phyloP scores from a whole-genome alignment of 2,329 filamentous ascomycete genomes.

The Gnomoniopsis smithogilvyi region DNA sequence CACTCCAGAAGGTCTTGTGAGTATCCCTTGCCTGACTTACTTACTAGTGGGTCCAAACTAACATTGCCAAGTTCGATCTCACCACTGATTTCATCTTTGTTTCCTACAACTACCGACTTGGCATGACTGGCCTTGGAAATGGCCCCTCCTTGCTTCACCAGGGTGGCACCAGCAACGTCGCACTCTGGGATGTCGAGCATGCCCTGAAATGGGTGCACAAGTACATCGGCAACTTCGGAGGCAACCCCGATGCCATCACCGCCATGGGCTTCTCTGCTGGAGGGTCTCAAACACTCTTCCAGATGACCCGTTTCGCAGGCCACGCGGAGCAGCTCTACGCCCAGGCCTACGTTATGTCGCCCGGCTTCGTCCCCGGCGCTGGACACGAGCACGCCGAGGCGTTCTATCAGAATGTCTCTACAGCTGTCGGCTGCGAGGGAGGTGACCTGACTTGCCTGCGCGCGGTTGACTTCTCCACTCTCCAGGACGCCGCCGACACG shows the following conservation, averaged over 20 bases:
- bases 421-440: conserved; percentile 24
- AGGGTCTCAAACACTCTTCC: conserved; percentile 46
- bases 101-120: conserved; percentile 46
- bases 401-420: conserved; percentile 16
- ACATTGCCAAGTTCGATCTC: conserved; percentile 28
- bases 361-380: conserved; percentile 32
- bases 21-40: conserved; percentile 24
- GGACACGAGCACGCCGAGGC: conserved; percentile 32
- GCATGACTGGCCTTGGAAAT: conserved; percentile 42
- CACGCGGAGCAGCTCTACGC: conserved; percentile 40
- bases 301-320: conserved; percentile 41
- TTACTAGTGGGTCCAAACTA: conserved; percentile 30
- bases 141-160: conserved; percentile 26
- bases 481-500: conserved; percentile 25
- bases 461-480: conserved; percentile 18
- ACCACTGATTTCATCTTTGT: conserved; percentile 36
- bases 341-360: conserved; percentile 30
- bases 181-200: conserved; percentile 33
- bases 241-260: conserved; percentile 36
- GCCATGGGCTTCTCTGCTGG: conserved; percentile 43
- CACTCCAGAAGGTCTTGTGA: conserved; percentile 32
- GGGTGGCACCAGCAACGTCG: conserved; percentile 39
- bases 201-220: conserved; percentile 41
- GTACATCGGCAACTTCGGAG: conserved; percentile 37
- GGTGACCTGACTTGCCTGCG: conserved; percentile 29